Percentiles rank a stretch among this genome's conserved stretches.
Evolutionary conservation across 179 eudicot species (phyloP).

Genomic region (Beta lomatogona): DNA sequence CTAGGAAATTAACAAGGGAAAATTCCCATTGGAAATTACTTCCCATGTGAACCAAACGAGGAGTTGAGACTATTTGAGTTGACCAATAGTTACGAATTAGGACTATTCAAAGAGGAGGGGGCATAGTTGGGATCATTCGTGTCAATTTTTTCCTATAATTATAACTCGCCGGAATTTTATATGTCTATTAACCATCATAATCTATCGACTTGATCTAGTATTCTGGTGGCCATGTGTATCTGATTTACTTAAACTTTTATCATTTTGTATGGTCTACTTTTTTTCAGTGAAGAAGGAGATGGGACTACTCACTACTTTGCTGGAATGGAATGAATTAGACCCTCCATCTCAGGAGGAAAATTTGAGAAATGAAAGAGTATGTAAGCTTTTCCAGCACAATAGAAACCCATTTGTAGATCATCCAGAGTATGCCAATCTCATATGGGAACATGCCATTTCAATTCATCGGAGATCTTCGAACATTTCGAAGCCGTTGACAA

Average conservation of each 20-base stretch:
- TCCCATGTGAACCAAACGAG: too few species aligned
- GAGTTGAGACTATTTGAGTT: too few species aligned
- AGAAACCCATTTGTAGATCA: constrained; percentile 63
- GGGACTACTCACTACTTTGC: constrained; percentile 48
- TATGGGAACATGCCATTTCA: constrained; percentile 38
- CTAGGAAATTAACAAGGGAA: too few species aligned
- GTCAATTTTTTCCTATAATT: too few species aligned
- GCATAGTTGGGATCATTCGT: too few species aligned
- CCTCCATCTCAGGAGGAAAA: constrained; percentile 57
- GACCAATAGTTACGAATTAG: too few species aligned
- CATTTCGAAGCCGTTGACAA: not conserved
- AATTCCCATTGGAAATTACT: too few species aligned
- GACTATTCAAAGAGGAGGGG: too few species aligned
- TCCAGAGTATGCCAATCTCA: constrained; percentile 50
- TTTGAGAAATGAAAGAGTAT: constrained; percentile 51
- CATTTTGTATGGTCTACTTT: not conserved
- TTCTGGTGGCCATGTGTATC: too few species aligned
- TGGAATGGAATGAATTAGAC: constrained; percentile 53
- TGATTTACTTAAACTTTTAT: not conserved
- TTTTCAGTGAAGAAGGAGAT: constrained; percentile 48
- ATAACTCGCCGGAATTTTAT: too few species aligned
- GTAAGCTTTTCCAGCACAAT: constrained; percentile 53
- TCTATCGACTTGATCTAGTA: too few species aligned
- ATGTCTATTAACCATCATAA: too few species aligned
- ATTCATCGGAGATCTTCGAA: not conserved